Percentiles rank a stretch among this genome's conserved stretches.
These are phyloP conservation scores for Neurospora sp. DNA, from an alignment of 495 filamentous ascomycete genomes.

Conservation along the genomic window DNA sequence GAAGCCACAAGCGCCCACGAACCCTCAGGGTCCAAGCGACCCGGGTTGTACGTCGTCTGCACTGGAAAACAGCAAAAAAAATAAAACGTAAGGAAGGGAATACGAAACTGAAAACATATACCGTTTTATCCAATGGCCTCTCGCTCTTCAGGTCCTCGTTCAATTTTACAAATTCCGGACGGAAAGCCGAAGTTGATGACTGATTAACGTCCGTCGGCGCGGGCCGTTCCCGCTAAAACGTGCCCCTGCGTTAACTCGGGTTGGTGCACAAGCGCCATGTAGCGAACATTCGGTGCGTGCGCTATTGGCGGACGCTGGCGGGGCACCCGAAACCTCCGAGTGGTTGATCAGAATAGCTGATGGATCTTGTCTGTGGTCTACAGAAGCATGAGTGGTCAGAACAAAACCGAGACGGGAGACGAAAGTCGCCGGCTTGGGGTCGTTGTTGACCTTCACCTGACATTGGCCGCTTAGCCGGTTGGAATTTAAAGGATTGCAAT, in stretches of 20 bases:
- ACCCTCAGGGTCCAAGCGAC: background rate
- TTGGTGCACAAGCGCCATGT: background rate
- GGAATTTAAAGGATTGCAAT: background rate
- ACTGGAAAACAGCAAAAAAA: background rate
- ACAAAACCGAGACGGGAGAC: background rate
- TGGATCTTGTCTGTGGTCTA: background rate
- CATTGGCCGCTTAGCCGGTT: background rate
- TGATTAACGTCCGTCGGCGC: background rate
- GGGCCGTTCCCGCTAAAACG: background rate
- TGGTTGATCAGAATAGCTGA: background rate
- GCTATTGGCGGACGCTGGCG: background rate
- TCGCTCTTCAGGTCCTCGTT: background rate
- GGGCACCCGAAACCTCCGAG: background rate
- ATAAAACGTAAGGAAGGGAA: background rate
- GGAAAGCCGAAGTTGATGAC: background rate
- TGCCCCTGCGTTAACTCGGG: background rate
- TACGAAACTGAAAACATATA: too few relatives aligned
- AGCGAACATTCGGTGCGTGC: background rate
- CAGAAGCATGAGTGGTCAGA: background rate
- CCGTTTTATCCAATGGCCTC: background rate
- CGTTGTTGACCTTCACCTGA: background rate
- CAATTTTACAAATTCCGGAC: background rate
- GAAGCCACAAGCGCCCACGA: background rate
- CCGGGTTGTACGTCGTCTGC: background rate
- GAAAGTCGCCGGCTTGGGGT: background rate